phyloP scores from a whole-genome alignment of 768 basidiomycete species.

The Mycena vitilis region DNA sequence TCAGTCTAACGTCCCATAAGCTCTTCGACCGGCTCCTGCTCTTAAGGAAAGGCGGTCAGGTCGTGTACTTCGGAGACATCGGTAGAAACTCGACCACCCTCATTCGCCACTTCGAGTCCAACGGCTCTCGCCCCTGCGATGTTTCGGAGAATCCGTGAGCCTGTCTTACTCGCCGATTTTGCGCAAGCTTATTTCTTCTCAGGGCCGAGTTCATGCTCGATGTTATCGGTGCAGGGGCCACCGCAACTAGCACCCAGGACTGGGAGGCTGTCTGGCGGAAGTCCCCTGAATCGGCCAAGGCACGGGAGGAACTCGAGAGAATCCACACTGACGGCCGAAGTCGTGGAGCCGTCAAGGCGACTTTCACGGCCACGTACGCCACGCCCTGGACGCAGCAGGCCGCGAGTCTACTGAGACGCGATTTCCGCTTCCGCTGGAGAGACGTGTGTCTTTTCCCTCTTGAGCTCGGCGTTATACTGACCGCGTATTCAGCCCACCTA shows the following conservation, averaged over 20 bases:
- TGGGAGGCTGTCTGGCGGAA: constrained; percentile 72
- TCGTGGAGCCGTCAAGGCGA: constrained; percentile 49
- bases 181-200: neutral
- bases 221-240: constrained; percentile 80
- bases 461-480: neutral
- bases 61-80: constrained; percentile 80
- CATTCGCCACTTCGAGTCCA: constrained; percentile 81
- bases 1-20: constrained; percentile 35
- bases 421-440: constrained; percentile 62
- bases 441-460: constrained; percentile 38
- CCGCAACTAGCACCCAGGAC: constrained; percentile 62
- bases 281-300: constrained; percentile 55
- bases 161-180: neutral
- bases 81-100: constrained; percentile 71
- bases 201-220: constrained; percentile 77
- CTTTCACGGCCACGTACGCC: constrained; percentile 59
- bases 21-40: constrained; percentile 85
- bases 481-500: constrained; percentile 56
- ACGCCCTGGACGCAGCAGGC: constrained; percentile 66
- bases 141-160: constrained; percentile 79
- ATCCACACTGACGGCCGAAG: constrained; percentile 63
- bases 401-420: constrained; percentile 56
- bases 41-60: constrained; percentile 81
- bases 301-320: constrained; percentile 53
- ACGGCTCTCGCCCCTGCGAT: constrained; percentile 73